Evolutionary conservation across 1,139 yeast species (phyloP).

Genomic region (Hemisphaericaspora xylofermentans): DNA sequence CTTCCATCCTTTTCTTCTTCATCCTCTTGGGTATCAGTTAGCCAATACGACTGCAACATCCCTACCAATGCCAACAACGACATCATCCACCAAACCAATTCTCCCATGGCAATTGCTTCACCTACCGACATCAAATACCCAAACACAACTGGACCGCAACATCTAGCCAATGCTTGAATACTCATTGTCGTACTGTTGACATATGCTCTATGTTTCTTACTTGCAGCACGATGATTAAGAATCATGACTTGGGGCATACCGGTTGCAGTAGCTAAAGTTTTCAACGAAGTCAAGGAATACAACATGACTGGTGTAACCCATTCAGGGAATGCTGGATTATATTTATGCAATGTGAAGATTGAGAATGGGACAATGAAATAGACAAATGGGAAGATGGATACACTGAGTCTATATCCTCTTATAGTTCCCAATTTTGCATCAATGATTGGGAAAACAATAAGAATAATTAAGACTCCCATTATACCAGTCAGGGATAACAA

Average conservation of each 20-base stretch:
- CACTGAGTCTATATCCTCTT: conserved; percentile 41
- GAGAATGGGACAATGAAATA: conserved; percentile 52
- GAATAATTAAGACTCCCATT: conserved; percentile 50
- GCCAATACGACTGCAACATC: conserved; percentile 14
- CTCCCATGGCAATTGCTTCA: conserved; percentile 3
- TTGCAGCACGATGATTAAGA: conserved; percentile 78
- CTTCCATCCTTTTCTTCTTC: neutral
- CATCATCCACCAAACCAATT: conserved; percentile 13
- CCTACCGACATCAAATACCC: conserved; percentile 43
- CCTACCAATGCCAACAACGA: conserved; percentile 11
- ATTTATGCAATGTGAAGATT: conserved; percentile 40
- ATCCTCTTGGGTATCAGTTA: conserved; percentile 4
- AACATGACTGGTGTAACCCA: conserved; percentile 23
- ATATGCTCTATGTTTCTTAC: conserved; percentile 81
- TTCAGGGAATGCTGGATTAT: conserved; percentile 24
- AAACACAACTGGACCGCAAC: conserved; percentile 57
- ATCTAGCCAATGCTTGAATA: conserved; percentile 53
- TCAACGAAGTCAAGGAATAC: conserved; percentile 25
- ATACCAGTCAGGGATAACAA: conserved; percentile 56
- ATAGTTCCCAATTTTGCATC: conserved; percentile 52
- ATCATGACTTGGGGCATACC: conserved; percentile 44
- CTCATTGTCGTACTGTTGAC: conserved; percentile 61
- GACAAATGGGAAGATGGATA: conserved; percentile 44
- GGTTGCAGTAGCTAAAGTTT: conserved; percentile 36
- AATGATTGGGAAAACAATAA: conserved; percentile 52